Conservation (phyloP, 192 early-diverging fungal species). For the Coemansia sp. region DNA sequence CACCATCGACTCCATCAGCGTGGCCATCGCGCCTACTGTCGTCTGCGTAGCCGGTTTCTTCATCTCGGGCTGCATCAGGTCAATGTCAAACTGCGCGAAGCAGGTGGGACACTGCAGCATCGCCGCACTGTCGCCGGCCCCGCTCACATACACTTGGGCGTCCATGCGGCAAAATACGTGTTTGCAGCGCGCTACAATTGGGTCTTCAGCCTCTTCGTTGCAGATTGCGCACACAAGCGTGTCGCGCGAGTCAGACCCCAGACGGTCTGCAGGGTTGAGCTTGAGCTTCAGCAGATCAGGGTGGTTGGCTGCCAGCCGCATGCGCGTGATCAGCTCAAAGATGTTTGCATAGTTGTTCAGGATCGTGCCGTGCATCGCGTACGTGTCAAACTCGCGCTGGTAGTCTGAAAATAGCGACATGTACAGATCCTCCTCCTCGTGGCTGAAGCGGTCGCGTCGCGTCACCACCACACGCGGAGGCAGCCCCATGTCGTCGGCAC, state of each 20-base stretch:
- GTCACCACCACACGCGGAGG: slow-evolving; percentile 81
- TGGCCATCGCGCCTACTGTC: slow-evolving; percentile 1
- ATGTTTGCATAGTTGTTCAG: slow-evolving; percentile 94
- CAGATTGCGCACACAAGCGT: slow-evolving; percentile 85
- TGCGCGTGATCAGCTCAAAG: slow-evolving; percentile 84
- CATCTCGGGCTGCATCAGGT: slow-evolving; percentile 62
- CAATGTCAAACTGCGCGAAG: slow-evolving; percentile 72
- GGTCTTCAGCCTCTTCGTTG: slow-evolving; percentile 84
- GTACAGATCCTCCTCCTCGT: slow-evolving; percentile 90
- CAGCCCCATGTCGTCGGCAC: slow-evolving; percentile 82
- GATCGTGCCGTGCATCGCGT: slow-evolving; percentile 75
- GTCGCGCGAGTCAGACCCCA: slow-evolving; percentile 53
- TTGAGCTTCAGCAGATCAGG: slow-evolving; percentile 72
- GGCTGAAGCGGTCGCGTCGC: slow-evolving; percentile 80
- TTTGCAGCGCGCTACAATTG: slow-evolving; percentile 78
- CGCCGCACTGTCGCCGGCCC: slow-evolving; percentile 29
- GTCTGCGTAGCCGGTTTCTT: neutral
- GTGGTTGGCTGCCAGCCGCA: slow-evolving; percentile 91
- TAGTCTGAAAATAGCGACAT: slow-evolving; percentile 75
- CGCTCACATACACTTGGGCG: slow-evolving; percentile 56
- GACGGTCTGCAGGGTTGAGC: slow-evolving; percentile 38
- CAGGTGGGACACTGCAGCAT: slow-evolving; percentile 75
- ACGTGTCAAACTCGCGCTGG: slow-evolving; percentile 75
- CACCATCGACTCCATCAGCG: slow-evolving; percentile 49
- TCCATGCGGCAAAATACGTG: slow-evolving; percentile 92